phyloP scores from a whole-genome alignment of 306 rosid species.

The Trichosanthes truncata region DNA sequence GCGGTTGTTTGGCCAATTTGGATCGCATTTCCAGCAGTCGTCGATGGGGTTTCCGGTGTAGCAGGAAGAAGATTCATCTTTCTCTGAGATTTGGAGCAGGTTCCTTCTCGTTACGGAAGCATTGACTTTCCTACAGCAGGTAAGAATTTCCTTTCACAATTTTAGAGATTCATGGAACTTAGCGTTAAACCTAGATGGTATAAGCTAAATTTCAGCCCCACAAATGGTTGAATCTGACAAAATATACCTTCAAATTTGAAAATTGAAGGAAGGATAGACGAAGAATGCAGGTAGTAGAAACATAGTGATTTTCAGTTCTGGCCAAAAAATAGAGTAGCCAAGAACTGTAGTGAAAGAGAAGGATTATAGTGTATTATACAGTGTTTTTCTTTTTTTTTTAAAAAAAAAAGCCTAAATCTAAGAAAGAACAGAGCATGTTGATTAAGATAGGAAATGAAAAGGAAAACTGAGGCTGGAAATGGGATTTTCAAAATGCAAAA shows the following conservation, averaged over 20 bases:
- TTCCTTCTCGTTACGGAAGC: slow-evolving; percentile 70
- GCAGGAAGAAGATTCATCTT: slow-evolving; percentile 36
- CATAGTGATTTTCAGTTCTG: not conserved
- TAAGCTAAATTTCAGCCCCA: not conserved
- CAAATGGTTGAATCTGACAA: not conserved
- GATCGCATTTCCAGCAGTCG: slow-evolving; percentile 99
- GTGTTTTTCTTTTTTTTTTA: not conserved
- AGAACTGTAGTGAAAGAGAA: not conserved
- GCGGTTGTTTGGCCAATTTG: slow-evolving; percentile 79
- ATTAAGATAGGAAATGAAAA: not conserved
- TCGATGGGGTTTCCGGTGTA: slow-evolving; percentile 88
- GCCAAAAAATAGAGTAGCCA: not conserved
- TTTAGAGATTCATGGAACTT: not conserved
- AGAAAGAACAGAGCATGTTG: not conserved
- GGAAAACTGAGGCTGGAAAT: not conserved
- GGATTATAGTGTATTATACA: too few species aligned
- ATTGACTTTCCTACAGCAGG: slow-evolving; percentile 59
- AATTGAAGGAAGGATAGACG: not conserved
- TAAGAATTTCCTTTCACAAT: not conserved
- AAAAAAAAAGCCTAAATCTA: not conserved
- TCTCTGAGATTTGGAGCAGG: slow-evolving; percentile 31
- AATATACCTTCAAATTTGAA: not conserved
- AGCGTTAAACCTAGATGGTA: not conserved
- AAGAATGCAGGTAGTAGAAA: not conserved
- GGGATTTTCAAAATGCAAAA: not conserved